A percentile compares a stretch with the other conserved stretches of the same genome.
These are phyloP conservation scores for Gentiana macrophylla DNA, from an alignment of 257 asterid species.

Conservation along the genomic window DNA sequence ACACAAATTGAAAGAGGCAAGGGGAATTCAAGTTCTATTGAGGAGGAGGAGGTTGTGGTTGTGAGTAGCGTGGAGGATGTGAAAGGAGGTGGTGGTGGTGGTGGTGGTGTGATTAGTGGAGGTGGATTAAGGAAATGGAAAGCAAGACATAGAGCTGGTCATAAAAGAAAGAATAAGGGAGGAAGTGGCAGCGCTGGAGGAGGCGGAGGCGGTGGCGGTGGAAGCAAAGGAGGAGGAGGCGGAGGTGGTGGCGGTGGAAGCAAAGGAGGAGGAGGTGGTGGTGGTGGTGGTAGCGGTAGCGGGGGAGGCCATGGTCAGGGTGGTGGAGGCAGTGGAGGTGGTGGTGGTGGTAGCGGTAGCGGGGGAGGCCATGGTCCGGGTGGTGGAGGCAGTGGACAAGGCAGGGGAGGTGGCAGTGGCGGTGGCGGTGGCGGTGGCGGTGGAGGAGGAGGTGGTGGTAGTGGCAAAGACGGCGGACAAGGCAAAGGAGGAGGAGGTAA, in stretches of 20 bases:
- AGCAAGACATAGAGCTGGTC: constrained; percentile 5
- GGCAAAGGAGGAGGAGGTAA: constrained; percentile 2
- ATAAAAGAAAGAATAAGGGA: constrained; percentile 2
- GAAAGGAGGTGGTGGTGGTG: neutral
- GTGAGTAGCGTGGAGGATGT: constrained; percentile 7
- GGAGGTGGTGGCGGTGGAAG: constrained; percentile 14
- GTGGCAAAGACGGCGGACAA: neutral
- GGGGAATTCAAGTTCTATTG: constrained; percentile 15
- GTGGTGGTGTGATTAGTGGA: constrained; percentile 2
- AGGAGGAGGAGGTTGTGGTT: constrained; percentile 4
- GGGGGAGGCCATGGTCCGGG: constrained; percentile 3
- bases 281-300: constrained; percentile 10
- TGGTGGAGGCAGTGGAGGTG: constrained; percentile 1
- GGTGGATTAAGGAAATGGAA: constrained; percentile 7
- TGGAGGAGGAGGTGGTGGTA: constrained; percentile 3
- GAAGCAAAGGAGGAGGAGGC: constrained; percentile 3
- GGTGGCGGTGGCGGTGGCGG: constrained; percentile 10
- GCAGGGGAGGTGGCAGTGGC: constrained; percentile 3
- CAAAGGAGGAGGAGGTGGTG: constrained; percentile 18
- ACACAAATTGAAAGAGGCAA: neutral
- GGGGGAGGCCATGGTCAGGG: constrained; percentile 6
- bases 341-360: neutral
- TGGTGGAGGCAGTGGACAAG: constrained; percentile 3
- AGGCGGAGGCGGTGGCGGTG: constrained; percentile 10
- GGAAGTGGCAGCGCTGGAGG: constrained; percentile 8